A percentile compares a stretch with the other conserved stretches of the same genome.
Conservation (phyloP, 805 yeast species). For the Soucietia sequanensis region DNA sequence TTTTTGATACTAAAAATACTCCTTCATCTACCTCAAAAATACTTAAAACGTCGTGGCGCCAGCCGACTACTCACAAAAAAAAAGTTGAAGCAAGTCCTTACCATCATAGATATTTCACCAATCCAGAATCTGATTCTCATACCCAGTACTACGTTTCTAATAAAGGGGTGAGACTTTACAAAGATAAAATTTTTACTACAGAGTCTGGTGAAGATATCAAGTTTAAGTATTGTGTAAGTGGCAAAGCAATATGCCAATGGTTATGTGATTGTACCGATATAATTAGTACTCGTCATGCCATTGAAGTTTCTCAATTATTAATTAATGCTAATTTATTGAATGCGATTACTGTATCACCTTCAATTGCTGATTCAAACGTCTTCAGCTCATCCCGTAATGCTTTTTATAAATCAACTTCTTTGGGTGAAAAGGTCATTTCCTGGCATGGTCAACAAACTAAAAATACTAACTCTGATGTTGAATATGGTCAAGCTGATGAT, state of each 20-base stretch:
- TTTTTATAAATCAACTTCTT: slow-evolving; percentile 41
- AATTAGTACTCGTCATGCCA: slow-evolving; percentile 50
- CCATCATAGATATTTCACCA: slow-evolving; percentile 74
- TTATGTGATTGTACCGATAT: slow-evolving; percentile 85
- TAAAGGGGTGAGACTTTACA: slow-evolving; percentile 62
- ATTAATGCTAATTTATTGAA: slow-evolving; percentile 45
- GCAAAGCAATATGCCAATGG: slow-evolving; percentile 85
- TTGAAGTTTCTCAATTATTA: slow-evolving; percentile 51
- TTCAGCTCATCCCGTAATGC: slow-evolving; percentile 36
- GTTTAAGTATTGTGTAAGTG: slow-evolving; percentile 57
- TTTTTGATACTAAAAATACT: neutral
- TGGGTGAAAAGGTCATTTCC: slow-evolving; percentile 39
- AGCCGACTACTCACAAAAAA: no score
- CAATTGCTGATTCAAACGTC: slow-evolving; percentile 22
- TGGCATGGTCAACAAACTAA: slow-evolving; percentile 29
- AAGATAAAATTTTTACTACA: slow-evolving; percentile 35
- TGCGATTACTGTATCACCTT: slow-evolving; percentile 39
- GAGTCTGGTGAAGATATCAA: slow-evolving; percentile 12
- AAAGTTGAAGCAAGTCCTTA: slow-evolving; percentile 52
- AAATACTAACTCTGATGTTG: neutral
- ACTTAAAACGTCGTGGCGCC: no score
- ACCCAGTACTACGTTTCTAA: slow-evolving; percentile 72
- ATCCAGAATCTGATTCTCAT: slow-evolving; percentile 84
- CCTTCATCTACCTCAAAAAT: neutral
- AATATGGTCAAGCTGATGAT: neutral